These are phyloP conservation scores for Porodaedalea pini DNA, from an alignment of 1,284 basidiomycete genomes.

Conservation along the genomic window DNA sequence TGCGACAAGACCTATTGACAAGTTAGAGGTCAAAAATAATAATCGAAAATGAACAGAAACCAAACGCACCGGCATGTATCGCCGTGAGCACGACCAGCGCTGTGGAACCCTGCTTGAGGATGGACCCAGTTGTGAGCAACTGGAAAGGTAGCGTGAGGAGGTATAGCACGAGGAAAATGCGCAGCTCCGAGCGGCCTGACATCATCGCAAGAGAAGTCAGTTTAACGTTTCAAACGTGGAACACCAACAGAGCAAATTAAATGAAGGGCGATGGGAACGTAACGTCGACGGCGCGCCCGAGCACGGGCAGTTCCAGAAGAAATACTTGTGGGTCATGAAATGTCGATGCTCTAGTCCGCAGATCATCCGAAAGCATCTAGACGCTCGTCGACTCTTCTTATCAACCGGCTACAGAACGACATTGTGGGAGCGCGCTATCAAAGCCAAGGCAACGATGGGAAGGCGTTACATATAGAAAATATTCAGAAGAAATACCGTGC, in stretches of 20 bases:
- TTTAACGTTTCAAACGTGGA: too few species aligned
- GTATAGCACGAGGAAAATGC: constrained; percentile 62
- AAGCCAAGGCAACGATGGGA: not conserved
- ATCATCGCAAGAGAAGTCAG: too few species aligned
- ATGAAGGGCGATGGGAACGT: not conserved
- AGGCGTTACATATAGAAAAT: too few species aligned
- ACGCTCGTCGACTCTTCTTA: not conserved
- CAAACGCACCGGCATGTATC: constrained; percentile 52
- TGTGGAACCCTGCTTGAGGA: constrained; percentile 71
- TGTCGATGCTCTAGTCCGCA: not conserved
- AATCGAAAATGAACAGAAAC: not conserved
- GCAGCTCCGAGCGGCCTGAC: constrained; percentile 66
- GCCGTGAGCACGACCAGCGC: constrained; percentile 69
- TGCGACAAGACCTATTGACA: constrained; percentile 48
- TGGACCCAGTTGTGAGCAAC: constrained; percentile 71
- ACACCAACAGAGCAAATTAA: not conserved
- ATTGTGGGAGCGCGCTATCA: not conserved
- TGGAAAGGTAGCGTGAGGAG: constrained; percentile 72
- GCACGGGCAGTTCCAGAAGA: too few species aligned
- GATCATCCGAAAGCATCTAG: not conserved
- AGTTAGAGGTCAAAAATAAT: not conserved
- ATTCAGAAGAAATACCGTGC: not conserved
- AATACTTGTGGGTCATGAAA: too few species aligned
- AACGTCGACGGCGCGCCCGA: too few species aligned
- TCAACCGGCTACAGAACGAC: not conserved